Percentiles rank a stretch among this genome's conserved stretches.
These are phyloP conservation scores for Pugionium dolabratum DNA, from an alignment of 345 rosid species.

Conservation along the genomic window DNA sequence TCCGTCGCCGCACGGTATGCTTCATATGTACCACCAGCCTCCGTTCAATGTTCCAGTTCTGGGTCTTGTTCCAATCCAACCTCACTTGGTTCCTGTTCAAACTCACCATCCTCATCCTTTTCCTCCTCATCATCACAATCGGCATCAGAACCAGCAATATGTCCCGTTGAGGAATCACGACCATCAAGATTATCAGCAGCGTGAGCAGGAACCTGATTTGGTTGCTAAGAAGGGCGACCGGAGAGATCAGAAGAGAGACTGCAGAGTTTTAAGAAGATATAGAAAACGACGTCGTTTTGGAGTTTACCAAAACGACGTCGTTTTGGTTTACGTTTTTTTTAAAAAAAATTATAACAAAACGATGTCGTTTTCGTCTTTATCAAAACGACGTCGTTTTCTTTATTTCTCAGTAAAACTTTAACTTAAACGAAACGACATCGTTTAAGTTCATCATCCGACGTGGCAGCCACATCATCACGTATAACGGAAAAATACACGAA, in stretches of 20 bases:
- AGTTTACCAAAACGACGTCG: no score
- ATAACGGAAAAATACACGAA: no score
- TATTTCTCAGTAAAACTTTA: no score
- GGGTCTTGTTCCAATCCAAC: constrained; percentile 49
- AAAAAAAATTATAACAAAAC: no score
- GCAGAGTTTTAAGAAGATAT: no score
- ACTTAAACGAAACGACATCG: no score
- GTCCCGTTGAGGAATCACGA: constrained; percentile 56
- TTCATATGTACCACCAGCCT: constrained; percentile 47
- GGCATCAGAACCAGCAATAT: constrained; percentile 55
- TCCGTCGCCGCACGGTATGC: constrained; percentile 49
- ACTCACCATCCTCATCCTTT: constrained; percentile 42
- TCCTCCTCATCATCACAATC: constrained; percentile 43
- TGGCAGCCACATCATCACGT: no score
- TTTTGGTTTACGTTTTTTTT: no score
- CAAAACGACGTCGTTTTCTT: no score
- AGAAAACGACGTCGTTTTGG: no score
- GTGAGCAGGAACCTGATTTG: constrained; percentile 45
- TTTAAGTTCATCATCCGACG: no score
- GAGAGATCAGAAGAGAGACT: constrained; percentile 42
- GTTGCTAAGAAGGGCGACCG: constrained; percentile 42
- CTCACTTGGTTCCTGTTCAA: constrained; percentile 57
- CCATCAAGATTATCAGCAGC: constrained; percentile 47
- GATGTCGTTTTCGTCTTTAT: no score
- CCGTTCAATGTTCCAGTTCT: constrained; percentile 60